These are phyloP conservation scores for Russula brevipes DNA, from an alignment of 768 basidiomycete genomes.

Conservation along the genomic window DNA sequence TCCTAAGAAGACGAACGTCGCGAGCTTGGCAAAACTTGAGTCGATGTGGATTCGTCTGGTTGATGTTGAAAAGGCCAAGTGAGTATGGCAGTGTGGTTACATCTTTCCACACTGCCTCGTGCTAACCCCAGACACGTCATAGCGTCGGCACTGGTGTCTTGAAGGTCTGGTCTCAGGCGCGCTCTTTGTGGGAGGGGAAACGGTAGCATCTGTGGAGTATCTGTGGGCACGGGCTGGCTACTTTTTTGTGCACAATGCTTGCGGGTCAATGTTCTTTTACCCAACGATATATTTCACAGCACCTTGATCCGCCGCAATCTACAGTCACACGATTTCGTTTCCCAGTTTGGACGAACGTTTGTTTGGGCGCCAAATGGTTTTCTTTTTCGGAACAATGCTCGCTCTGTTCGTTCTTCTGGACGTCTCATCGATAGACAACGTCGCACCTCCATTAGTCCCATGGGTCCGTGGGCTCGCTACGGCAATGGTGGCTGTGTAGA, in stretches of 20 bases:
- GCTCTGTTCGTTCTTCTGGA: not conserved
- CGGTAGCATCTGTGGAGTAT: not conserved
- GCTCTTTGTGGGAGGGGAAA: slow-evolving; percentile 40
- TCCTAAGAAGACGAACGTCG: not conserved
- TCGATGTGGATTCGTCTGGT: slow-evolving; percentile 14
- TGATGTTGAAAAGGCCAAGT: slow-evolving; percentile 17
- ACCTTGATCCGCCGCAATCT: no score
- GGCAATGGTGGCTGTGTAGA: not conserved
- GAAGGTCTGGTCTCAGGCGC: slow-evolving; percentile 65
- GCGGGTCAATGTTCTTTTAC: not conserved
- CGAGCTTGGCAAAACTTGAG: not conserved
- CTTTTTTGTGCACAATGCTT: no score
- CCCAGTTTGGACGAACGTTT: slow-evolving; percentile 1
- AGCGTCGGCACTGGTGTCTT: slow-evolving; percentile 71
- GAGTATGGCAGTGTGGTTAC: not conserved
- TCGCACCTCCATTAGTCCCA: no score
- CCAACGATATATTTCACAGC: not conserved
- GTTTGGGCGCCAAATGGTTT: not conserved
- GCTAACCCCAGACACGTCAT: not conserved
- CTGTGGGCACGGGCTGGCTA: no score
- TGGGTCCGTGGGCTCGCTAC: not conserved
- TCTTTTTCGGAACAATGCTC: no score
- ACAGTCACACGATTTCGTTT: not conserved
- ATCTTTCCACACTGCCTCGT: not conserved
- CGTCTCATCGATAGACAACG: not conserved